These are phyloP conservation scores for Castanopsis chinensis DNA, from an alignment of 306 rosid genomes.

Conservation along the genomic window DNA sequence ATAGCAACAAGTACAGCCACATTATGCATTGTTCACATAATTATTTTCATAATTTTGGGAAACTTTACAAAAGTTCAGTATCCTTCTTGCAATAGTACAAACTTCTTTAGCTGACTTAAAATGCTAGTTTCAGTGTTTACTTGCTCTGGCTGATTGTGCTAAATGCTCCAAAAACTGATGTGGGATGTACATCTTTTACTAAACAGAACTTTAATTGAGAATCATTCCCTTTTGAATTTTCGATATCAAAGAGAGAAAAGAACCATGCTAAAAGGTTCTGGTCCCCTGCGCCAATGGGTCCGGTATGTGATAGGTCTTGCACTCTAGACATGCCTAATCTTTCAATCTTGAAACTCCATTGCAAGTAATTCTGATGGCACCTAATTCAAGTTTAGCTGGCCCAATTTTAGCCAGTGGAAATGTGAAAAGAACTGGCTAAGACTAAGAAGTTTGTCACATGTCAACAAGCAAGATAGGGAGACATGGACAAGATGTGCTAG, in stretches of 20 bases:
- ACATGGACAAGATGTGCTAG: slow-evolving; percentile 62
- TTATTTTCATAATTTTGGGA: no score
- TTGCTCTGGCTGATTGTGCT: no score
- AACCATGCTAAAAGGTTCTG: slow-evolving; percentile 28
- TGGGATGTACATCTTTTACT: not conserved
- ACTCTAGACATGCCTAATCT: slow-evolving; percentile 5
- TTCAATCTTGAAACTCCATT: slow-evolving; percentile 17
- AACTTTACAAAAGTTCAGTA: no score
- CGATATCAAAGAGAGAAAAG: not conserved
- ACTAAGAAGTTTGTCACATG: slow-evolving; percentile 46
- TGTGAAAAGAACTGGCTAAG: slow-evolving; percentile 25
- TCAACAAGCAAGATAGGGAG: slow-evolving; percentile 39
- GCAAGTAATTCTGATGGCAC: slow-evolving; percentile 22
- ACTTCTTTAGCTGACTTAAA: no score
- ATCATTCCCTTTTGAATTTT: slow-evolving; percentile 5
- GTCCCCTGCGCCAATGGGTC: slow-evolving; percentile 41
- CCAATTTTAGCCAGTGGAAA: slow-evolving; percentile 32
- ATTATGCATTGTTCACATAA: not conserved
- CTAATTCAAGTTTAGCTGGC: slow-evolving; percentile 33
- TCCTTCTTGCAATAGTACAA: no score
- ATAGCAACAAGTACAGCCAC: slow-evolving; percentile 6
- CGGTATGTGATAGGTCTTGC: slow-evolving; percentile 33
- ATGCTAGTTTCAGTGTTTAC: no score
- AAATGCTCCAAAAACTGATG: not conserved
- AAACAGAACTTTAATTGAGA: not conserved